Percentiles rank a stretch among this genome's conserved stretches.
phyloP scores from a whole-genome alignment of 208 protist species.

The Leishmania gerbilli region DNA sequence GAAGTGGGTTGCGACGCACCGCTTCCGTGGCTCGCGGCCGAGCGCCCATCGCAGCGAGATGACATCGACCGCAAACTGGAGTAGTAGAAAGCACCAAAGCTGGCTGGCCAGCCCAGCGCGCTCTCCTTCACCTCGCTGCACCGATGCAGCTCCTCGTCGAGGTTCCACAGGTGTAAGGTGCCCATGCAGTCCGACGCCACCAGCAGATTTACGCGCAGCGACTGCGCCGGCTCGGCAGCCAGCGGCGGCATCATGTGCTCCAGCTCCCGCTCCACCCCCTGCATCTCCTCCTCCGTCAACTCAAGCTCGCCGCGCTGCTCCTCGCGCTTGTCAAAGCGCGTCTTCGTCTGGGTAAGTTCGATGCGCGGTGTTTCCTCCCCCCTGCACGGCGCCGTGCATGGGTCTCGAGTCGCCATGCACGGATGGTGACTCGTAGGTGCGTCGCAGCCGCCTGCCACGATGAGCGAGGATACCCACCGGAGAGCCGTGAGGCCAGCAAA shows the following conservation, averaged over 20 bases:
- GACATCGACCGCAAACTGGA: constrained; percentile 13
- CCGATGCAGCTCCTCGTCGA: constrained; percentile 77
- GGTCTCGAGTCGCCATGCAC: constrained; percentile 4
- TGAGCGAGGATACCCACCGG: constrained; percentile 75
- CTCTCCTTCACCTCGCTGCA: background rate
- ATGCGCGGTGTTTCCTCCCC: constrained; percentile 39
- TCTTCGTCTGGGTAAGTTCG: constrained; percentile 55
- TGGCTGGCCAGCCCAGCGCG: constrained; percentile 17
- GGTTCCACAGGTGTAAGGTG: constrained; percentile 85
- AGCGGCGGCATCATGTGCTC: constrained; percentile 69
- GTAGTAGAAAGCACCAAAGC: constrained; percentile 11
- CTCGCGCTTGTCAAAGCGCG: constrained; percentile 77
- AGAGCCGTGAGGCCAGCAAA: constrained; percentile 73
- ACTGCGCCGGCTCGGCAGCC: constrained; percentile 58
- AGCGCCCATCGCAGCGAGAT: constrained; percentile 16
- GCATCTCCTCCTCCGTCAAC: constrained; percentile 76
- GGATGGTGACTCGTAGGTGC: constrained; percentile 37
- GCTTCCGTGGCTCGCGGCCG: constrained; percentile 7
- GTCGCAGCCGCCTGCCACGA: constrained; percentile 55
- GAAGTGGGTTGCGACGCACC: constrained; percentile 3
- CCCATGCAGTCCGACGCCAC: constrained; percentile 79
- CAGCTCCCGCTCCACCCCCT: constrained; percentile 75
- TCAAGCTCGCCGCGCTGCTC: constrained; percentile 62
- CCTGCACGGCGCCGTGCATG: constrained; percentile 28
- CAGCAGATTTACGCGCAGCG: constrained; percentile 76